A percentile compares a stretch with the other conserved stretches of the same genome.
Evolutionary conservation across 176 grass and related monocot species (phyloP).

Genomic region (Neostapfia colusana): DNA sequence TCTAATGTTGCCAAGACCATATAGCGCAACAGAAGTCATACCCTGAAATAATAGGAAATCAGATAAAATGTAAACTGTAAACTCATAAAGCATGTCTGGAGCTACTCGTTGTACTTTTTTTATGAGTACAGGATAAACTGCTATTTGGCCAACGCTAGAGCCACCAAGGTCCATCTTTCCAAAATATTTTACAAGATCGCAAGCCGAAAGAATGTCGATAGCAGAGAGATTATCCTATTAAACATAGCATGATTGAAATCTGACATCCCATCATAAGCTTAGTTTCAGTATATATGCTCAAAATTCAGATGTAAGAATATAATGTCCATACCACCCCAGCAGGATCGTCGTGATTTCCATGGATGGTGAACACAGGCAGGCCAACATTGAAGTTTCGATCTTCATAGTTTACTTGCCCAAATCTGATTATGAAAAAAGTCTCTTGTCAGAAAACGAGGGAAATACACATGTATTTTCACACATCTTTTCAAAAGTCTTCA

Average conservation of each 20-base stretch:
- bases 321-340: slow-evolving; percentile 62
- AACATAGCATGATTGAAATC: slow-evolving; percentile 14
- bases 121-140: slow-evolving; percentile 76
- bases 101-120: slow-evolving; percentile 57
- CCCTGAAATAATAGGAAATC: slow-evolving; percentile 55
- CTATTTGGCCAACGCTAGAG: slow-evolving; percentile 86
- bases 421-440: slow-evolving; percentile 46
- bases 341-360: slow-evolving; percentile 85
- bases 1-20: slow-evolving; percentile 97
- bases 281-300: no score
- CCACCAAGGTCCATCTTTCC: slow-evolving; percentile 91
- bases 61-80: background rate
- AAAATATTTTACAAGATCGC: slow-evolving; percentile 99
- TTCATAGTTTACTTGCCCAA: slow-evolving; percentile 78
- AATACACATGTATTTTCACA: background rate
- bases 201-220: slow-evolving; percentile 92
- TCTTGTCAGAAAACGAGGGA: background rate
- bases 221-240: slow-evolving; percentile 90
- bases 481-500: no score
- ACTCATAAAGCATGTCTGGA: background rate
- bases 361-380: slow-evolving; percentile 83
- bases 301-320: slow-evolving; percentile 13
- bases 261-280: no score
- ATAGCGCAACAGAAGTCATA: slow-evolving; percentile 74
- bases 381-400: slow-evolving; percentile 78